phyloP scores from a whole-genome alignment of 2,329 filamentous ascomycete genomes.

The Fusarium armeniacum region DNA sequence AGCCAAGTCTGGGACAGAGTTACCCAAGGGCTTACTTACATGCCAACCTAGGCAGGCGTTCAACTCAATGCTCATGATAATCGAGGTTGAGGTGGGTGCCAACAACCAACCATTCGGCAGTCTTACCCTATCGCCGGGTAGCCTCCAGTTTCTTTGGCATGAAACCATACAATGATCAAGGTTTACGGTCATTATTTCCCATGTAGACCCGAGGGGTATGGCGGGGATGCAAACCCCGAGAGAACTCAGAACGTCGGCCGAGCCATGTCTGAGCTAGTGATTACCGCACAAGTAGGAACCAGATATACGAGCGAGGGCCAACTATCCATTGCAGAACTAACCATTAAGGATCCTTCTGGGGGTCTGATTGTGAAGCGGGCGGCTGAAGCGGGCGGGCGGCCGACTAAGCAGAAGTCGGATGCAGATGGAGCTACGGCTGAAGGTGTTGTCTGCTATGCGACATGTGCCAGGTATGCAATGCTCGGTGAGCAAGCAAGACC shows the following conservation, averaged over 20 bases:
- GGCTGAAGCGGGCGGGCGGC: constrained; percentile 44
- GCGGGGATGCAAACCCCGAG: not conserved
- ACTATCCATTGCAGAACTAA: constrained; percentile 10
- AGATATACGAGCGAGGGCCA: not conserved
- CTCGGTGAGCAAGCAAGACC: constrained; percentile 19
- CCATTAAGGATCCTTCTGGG: constrained; percentile 13
- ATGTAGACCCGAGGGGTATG: not conserved
- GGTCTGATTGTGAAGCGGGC: constrained; percentile 23
- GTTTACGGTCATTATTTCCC: not conserved
- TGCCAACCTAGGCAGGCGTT: not conserved
- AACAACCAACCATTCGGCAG: constrained; percentile 12
- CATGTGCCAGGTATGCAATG: not conserved
- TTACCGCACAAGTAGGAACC: constrained; percentile 15
- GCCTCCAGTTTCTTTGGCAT: not conserved
- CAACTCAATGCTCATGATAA: not conserved
- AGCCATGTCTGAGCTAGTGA: constrained; percentile 16
- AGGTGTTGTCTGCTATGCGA: constrained; percentile 24
- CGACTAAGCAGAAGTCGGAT: constrained; percentile 42
- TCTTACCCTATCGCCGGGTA: constrained; percentile 1
- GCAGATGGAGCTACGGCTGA: constrained; percentile 36
- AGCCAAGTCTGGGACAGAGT: not conserved
- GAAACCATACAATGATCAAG: not conserved
- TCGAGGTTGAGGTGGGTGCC: constrained; percentile 9
- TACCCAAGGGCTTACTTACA: not conserved
- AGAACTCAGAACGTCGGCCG: constrained; percentile 11